Base-by-base conservation (phyloP, 2,329 filamentous ascomycete species). In the Phialemoniopsis sp. region DNA sequence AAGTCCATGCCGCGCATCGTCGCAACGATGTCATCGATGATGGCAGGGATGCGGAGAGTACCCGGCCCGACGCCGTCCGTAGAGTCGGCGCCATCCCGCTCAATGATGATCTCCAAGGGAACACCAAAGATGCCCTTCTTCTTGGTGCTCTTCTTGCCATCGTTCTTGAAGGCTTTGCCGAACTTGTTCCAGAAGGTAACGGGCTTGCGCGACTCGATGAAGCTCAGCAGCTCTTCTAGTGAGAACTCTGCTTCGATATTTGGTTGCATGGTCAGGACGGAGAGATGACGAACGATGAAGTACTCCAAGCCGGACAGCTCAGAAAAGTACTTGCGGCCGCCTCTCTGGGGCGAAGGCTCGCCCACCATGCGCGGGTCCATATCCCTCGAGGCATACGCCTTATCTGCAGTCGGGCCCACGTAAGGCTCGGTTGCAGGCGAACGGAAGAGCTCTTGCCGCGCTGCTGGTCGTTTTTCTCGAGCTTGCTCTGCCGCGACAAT, bases 1-100 rank as follows among this genome's bases (percentile, higher is more conserved):
- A 98, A 89, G 61, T 98, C 93, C 89, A 98, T 97, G 63, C 91
- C 93, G 52, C 90, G 83, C 88, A 98, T 95, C 12, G 90, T 89
- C 4, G 87, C 86, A 29, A 98, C 85, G 36, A 91, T 83, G 58
- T 96, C 91, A 55, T 97, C 91, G n/a, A 98, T 78, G 38, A 98
- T 73, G n/a, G 89, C 87, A 3, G 93, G 93, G 32, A 98, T 88
- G 38, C 89, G 85, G 41, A 98, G 73, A 13, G 89, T 85, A 14
- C 90, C 91, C 10, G 93, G 90, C 1, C 93, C 93, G 45, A 98
- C 88, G 29, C 93, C 93, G 58, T 97, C 89, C 1, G 90, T 97
- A n/a, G 90, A 97, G 57, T 98, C 93, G 31, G 93, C 91, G 32
- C 91, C 91, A 53, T 96, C 91, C 47, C 87, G 85, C 48, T 98